Evolutionary conservation across 108 stramenopile genomes (phyloP).

Genomic region (Nitzschia inconspicua): DNA sequence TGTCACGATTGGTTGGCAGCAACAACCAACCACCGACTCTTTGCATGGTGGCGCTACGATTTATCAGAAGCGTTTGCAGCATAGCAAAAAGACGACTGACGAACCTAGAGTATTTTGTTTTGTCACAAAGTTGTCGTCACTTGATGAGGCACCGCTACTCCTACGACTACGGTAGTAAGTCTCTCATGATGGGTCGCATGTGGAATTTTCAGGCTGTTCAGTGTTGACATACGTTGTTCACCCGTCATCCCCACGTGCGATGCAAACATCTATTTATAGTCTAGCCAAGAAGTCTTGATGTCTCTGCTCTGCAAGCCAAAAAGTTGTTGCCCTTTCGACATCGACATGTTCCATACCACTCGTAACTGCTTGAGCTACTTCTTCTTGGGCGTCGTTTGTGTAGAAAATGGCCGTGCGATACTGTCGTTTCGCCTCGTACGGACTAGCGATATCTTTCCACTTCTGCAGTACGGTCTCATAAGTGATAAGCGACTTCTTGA

Average conservation of each 20-base stretch:
- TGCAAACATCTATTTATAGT: slow-evolving; percentile 1
- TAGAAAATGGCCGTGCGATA: slow-evolving; percentile 64
- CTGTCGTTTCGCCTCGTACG: slow-evolving; percentile 38
- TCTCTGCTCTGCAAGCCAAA: slow-evolving; percentile 63
- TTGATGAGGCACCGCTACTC: too few species aligned
- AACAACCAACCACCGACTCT: too few species aligned
- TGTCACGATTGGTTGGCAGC: neutral
- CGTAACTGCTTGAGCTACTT: slow-evolving; percentile 27
- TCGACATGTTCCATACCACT: slow-evolving; percentile 44
- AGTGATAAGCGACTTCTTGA: slow-evolving; percentile 38
- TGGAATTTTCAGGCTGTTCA: too few species aligned
- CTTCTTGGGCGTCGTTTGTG: slow-evolving; percentile 36
- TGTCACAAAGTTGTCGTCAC: too few species aligned
- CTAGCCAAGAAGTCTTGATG: slow-evolving; percentile 66
- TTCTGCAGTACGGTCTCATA: slow-evolving; percentile 52
- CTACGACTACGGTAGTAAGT: too few species aligned
- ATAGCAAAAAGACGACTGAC: too few species aligned
- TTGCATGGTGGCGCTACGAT: too few species aligned
- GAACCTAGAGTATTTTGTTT: too few species aligned
- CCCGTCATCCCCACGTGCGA: slow-evolving; percentile 1
- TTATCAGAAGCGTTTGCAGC: too few species aligned
- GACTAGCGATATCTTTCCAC: slow-evolving; percentile 46
- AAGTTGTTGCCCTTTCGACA: slow-evolving; percentile 44
- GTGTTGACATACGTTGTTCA: neutral
- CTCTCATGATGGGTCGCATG: too few species aligned